Evolutionary conservation across 345 rosid genomes (phyloP).

Genomic region (Lumnitzera racemosa): DNA sequence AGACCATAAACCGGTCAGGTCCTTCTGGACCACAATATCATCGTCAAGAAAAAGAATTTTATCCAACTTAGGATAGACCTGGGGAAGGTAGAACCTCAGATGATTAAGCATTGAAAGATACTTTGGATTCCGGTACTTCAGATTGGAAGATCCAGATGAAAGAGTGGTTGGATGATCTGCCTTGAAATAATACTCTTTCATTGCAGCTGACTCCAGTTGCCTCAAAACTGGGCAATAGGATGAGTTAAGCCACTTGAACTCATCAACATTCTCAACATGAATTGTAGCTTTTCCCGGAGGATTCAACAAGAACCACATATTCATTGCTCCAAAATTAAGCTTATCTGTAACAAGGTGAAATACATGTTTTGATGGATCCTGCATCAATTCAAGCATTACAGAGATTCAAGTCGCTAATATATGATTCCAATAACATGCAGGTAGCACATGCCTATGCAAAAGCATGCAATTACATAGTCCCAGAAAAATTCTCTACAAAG

Average conservation of each 20-base stretch:
- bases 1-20: constrained; percentile 78
- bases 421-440: too few species aligned
- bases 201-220: constrained; percentile 86
- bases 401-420: constrained; percentile 5
- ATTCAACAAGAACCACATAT: constrained; percentile 95
- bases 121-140: constrained; percentile 95
- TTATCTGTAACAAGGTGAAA: constrained; percentile 96
- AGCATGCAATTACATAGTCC: too few species aligned
- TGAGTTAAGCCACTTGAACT: constrained; percentile 96
- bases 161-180: constrained; percentile 80
- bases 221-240: constrained; percentile 95
- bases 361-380: constrained; percentile 96
- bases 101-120: constrained; percentile 97
- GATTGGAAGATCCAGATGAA: constrained; percentile 78
- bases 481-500: too few species aligned
- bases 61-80: constrained; percentile 85
- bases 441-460: too few species aligned
- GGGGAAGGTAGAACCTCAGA: constrained; percentile 90
- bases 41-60: constrained; percentile 93
- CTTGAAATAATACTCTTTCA: constrained; percentile 98
- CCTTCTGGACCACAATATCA: constrained; percentile 97
- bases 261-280: constrained; percentile 97
- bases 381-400: constrained; percentile 17
- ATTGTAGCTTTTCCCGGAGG: constrained; percentile 94
- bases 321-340: constrained; percentile 96